A percentile compares a stretch with the other conserved stretches of the same genome.
Evolutionary conservation across 257 asterid species (phyloP).

Genomic region (Ilex aquifolium): DNA sequence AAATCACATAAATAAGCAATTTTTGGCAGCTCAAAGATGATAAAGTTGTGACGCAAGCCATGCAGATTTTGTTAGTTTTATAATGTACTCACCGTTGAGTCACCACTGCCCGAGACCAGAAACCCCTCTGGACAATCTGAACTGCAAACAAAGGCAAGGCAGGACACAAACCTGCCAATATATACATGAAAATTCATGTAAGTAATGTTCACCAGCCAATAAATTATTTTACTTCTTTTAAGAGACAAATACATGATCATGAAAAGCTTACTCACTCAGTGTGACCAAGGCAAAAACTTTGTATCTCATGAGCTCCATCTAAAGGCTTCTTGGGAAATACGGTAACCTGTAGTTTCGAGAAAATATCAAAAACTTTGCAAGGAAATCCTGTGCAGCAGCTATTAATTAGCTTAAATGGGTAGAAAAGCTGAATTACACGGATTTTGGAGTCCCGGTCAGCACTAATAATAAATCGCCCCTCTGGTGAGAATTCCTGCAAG

Average conservation of each 20-base stretch:
- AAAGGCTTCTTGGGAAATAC: conserved; percentile 64
- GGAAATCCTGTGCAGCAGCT: neutral
- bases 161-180: conserved; percentile 70
- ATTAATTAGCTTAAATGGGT: neutral
- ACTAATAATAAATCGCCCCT: conserved; percentile 60
- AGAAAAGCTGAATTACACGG: conserved; percentile 49
- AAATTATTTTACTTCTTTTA: neutral
- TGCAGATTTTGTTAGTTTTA: neutral
- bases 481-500: conserved; percentile 84
- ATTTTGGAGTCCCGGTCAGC: conserved; percentile 96
- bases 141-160: conserved; percentile 58
- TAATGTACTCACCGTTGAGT: conserved; percentile 78
- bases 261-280: conserved; percentile 56
- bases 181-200: conserved; percentile 13
- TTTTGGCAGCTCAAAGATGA: neutral
- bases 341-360: conserved; percentile 54
- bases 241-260: neutral
- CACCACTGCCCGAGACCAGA: conserved; percentile 94
- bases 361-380: conserved; percentile 3
- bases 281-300: conserved; percentile 91
- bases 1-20: neutral
- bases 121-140: conserved; percentile 38
- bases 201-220: neutral
- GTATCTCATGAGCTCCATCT: conserved; percentile 84
- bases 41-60: neutral